Conservation (phyloP, 73 alveolate genomes). For the Paraurostyla sp. region DNA sequence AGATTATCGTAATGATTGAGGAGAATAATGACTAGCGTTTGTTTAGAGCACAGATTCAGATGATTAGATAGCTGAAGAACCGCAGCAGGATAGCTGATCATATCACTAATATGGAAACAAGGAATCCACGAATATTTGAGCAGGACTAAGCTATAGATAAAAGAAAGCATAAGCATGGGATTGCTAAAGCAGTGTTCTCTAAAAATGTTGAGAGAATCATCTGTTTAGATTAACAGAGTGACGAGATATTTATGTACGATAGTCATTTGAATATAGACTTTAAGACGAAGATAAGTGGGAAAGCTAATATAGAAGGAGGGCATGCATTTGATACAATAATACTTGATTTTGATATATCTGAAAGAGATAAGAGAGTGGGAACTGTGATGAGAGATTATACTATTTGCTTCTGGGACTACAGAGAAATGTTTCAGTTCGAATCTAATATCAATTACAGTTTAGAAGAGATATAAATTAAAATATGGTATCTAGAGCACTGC, state of each 20-base stretch:
- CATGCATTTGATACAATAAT: conserved; percentile 44
- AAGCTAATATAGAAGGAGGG: conserved; percentile 25
- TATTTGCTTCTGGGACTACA: conserved; percentile 45
- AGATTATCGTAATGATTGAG: conserved; percentile 11
- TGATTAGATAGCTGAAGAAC: neutral
- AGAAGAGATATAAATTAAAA: neutral
- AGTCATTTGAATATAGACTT: conserved; percentile 33
- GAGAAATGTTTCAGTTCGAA: conserved; percentile 40
- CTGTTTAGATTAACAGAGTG: conserved; percentile 17
- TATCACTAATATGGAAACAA: conserved; percentile 18
- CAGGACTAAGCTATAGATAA: neutral
- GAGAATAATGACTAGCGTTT: conserved; percentile 10
- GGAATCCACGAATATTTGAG: conserved; percentile 13
- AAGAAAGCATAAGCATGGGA: conserved; percentile 36
- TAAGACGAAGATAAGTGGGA: conserved; percentile 25
- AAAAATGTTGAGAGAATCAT: conserved; percentile 28
- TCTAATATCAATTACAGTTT: conserved; percentile 11
- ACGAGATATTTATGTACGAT: conserved; percentile 41
- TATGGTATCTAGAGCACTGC: conserved; percentile 41
- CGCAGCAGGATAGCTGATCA: conserved; percentile 24
- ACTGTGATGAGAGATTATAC: conserved; percentile 54
- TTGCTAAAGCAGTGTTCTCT: conserved; percentile 39
- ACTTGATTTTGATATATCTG: conserved; percentile 37
- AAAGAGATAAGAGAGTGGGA: conserved; percentile 53
- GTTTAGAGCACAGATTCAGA: neutral